These are phyloP conservation scores for Starmerella potacharoeniae DNA, from an alignment of 805 yeast species.

Conservation along the genomic window DNA sequence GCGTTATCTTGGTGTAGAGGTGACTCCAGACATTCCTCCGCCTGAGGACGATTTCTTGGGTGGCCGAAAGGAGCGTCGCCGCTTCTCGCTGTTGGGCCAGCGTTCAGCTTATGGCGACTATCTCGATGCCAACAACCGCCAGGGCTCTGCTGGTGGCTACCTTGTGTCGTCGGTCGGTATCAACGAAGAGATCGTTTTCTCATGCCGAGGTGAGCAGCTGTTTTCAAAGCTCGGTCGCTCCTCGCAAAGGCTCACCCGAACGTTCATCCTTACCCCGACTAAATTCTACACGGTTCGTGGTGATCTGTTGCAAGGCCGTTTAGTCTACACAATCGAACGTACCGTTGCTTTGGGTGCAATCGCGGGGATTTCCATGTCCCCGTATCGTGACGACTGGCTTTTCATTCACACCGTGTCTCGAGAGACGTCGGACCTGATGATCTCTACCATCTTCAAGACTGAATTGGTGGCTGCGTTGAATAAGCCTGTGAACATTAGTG, in stretches of 20 bases:
- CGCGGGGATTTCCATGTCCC: constrained; percentile 54
- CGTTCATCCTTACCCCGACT: constrained; percentile 54
- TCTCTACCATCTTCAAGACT: constrained; percentile 77
- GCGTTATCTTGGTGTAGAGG: constrained; percentile 73
- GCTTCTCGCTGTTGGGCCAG: constrained; percentile 75
- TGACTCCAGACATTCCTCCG: constrained; percentile 49
- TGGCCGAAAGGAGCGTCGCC: constrained; percentile 77
- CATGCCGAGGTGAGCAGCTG: constrained; percentile 69
- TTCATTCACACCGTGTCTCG: constrained; percentile 48
- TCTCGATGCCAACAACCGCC: constrained; percentile 60
- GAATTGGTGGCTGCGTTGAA: constrained; percentile 51
- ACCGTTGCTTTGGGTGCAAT: constrained; percentile 51
- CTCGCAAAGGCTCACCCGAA: constrained; percentile 61
- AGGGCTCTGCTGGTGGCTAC: constrained; percentile 66
- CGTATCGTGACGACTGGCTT: constrained; percentile 84
- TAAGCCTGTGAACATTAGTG: constrained; percentile 48
- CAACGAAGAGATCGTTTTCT: constrained; percentile 58
- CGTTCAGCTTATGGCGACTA: constrained; percentile 94
- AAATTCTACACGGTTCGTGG: constrained; percentile 64
- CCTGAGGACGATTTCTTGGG: constrained; percentile 33
- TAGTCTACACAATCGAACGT: constrained; percentile 50
- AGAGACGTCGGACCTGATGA: constrained; percentile 60
- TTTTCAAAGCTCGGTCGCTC: constrained; percentile 88
- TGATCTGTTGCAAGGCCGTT: constrained; percentile 50
- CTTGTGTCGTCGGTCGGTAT: constrained; percentile 60